Evolutionary conservation across 2,329 filamentous ascomycete genomes (phyloP), one percentile per base, ranked within the genome.

Genomic region (Aspergillus uvarum): DNA sequence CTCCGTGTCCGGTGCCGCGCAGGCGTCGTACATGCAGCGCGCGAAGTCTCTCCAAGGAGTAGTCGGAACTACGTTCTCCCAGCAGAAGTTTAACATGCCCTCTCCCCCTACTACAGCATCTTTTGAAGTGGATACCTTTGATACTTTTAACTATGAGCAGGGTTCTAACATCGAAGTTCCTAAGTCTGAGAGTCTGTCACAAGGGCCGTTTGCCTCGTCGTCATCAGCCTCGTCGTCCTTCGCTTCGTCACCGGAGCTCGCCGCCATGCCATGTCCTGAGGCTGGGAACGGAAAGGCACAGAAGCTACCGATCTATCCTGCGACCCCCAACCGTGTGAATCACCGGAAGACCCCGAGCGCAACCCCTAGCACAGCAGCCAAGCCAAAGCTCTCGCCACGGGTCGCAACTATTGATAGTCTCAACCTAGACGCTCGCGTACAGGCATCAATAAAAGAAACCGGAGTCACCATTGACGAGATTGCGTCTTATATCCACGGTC

Each of bases 381-480:
- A 77, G 53, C 64, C 75, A 1, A 74, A 73, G 21, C 68, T 76
- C 22, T 79, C 80, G 21, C 76, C 77, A 19, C 74, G 76, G n/a
- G 67, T 76, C 7, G 77, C 79, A 52, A 77, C 78, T 5, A 77
- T 81, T 38, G 76, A 79, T 47, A 82, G 82, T 49, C 74, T 78
- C 38, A 80, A 83, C 51, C 77, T 84, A 22, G 81, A 83, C 62
- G 73, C 84, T 35, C 81, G 84, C 61, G 78, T 87, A 26, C 83
- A 87, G 60, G 85, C 85, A n/a, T 85, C 81, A 38, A 83, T 87
- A 58, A 84, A 86, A 58, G 88, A 92, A 65, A 97, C 94, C 0
- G 94, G 94, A 26, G 89, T 98, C 59, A 93, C 90, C 0, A 80
- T 89, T 48, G 93, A 97, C 67, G 92, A 98, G 66, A 93, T 94